Evolutionary conservation across 345 rosid species (phyloP).

Genomic region (Balakata baccata): DNA sequence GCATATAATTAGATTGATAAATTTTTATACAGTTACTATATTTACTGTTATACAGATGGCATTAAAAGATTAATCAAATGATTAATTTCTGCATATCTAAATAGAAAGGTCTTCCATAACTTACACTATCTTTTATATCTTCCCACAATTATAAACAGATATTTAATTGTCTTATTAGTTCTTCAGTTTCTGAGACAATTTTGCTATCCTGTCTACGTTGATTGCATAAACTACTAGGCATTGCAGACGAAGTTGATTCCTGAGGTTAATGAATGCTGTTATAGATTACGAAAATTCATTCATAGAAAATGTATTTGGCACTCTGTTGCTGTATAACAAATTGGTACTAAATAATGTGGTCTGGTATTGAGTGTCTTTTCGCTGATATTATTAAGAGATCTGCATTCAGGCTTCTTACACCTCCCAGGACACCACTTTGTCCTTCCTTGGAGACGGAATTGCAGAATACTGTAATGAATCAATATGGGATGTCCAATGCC

Average conservation of each 20-base stretch:
- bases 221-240: neutral
- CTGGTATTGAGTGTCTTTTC: neutral
- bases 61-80: no score
- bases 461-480: constrained; percentile 16
- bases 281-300: neutral
- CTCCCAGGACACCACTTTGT: constrained; percentile 26
- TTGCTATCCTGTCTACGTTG: neutral
- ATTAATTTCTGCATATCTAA: no score
- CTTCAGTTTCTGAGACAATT: neutral
- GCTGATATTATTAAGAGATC: neutral
- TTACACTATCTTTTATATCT: no score
- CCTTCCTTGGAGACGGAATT: constrained; percentile 30
- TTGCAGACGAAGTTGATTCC: neutral
- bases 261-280: neutral
- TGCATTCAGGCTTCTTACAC: constrained; percentile 30
- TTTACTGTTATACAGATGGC: no score
- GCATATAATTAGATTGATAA: neutral
- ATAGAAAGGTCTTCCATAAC: neutral
- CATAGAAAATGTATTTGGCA: neutral
- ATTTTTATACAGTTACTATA: no score
- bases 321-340: neutral
- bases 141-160: neutral
- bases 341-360: neutral
- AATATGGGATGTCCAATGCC: constrained; percentile 21
- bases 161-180: no score